Base-by-base conservation (phyloP, 768 basidiomycete genomes). In the Wakefieldia striispora region DNA sequence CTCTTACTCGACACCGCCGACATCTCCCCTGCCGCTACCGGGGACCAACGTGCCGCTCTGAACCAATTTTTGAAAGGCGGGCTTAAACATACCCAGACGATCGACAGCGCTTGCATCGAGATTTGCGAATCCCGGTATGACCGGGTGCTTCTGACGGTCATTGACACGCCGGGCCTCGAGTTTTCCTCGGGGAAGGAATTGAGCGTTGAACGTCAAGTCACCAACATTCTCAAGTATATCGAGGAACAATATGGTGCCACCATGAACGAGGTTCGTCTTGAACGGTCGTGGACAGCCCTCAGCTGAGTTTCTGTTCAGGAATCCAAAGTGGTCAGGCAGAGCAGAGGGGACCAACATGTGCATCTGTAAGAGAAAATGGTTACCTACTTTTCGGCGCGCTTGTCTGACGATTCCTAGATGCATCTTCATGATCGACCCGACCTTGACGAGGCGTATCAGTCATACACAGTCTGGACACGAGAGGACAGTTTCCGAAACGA, bases 331-430 rank as follows among this genome's bases (percentile, higher is more conserved):
- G 73, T 92, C 44, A 81, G 91, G 56, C 81, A 90, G 65, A 89
- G 81, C 70, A 91, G 86, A 71, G 90, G 88, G 42, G 91, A 94
- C 70, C 88, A 90, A 58, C 91, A 93, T 58, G 84, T 94, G 58
- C 91, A 94, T 70, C 70, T 92, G 89, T 91, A 66, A 69, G 88
- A 69, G 20, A 27, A 24, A 17, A 8, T 16, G 38, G 14, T 47
- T 19, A 21, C 38, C 48, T 13, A 6, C 42, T 17, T 43, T 39
- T 36, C n/a, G 35, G 33, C 23, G 38, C 19, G n/a, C 20, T 39
- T 35, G 44, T 45, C 59, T 60, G 50, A 64, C 54, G 48, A 20
- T 43, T 46, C 21, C 45, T 51, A 91, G 89, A 40, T 90, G 86
- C 64, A 88, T 93, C 51, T 92, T 93, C 68, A 78, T 91, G 80